Percentiles rank a stretch among this genome's conserved stretches.
These are phyloP conservation scores for Colletotrichum agaves DNA, from an alignment of 2,329 filamentous ascomycete genomes.

Conservation along the genomic window DNA sequence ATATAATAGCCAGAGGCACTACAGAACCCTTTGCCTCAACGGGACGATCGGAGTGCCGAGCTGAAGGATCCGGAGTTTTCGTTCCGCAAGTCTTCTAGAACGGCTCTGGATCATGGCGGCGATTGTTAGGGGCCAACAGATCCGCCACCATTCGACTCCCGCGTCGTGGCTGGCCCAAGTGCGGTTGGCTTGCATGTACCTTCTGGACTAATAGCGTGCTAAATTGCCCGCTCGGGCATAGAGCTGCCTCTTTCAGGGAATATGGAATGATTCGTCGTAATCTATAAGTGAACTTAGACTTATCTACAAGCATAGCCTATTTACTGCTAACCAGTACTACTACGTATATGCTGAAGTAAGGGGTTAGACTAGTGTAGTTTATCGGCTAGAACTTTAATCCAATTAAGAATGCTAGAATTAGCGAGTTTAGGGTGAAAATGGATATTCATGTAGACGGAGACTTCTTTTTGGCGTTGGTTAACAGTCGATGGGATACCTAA, in stretches of 20 bases:
- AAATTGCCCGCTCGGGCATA: neutral
- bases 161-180: neutral
- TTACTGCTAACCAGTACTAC: too few relatives aligned
- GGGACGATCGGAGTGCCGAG: too few relatives aligned
- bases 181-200: neutral
- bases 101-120: neutral
- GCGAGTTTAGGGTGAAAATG: too few relatives aligned
- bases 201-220: neutral
- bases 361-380: too few relatives aligned
- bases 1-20: too few relatives aligned
- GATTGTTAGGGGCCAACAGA: neutral
- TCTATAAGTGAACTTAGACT: neutral
- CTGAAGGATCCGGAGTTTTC: neutral
- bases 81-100: conserved; percentile 25
- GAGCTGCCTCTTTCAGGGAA: neutral
- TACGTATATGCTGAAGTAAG: too few relatives aligned
- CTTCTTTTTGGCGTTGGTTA: too few relatives aligned
- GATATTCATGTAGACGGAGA: too few relatives aligned
- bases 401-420: too few relatives aligned
- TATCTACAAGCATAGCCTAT: neutral
- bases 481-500: too few relatives aligned
- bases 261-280: neutral
- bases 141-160: neutral
- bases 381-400: too few relatives aligned
- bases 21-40: too few relatives aligned